These are phyloP conservation scores for Cavenderia fasciculata DNA, from an alignment of 78 protist species.

Conservation along the genomic window DNA sequence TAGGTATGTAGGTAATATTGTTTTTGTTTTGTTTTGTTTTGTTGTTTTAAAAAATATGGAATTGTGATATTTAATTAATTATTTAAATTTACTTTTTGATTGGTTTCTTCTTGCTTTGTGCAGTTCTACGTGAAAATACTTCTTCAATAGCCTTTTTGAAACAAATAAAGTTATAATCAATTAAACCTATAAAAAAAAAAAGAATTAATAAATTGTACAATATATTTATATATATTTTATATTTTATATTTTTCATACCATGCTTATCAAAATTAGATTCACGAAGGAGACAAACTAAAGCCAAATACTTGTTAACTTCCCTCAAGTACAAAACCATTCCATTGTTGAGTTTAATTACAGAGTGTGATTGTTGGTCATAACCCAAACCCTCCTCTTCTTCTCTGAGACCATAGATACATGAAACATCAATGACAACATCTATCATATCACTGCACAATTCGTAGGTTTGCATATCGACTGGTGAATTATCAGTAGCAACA, in stretches of 20 bases:
- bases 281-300: conserved; percentile 92
- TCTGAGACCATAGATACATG: conserved; percentile 93
- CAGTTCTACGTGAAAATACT: conserved; percentile 71
- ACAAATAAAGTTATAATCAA: conserved; percentile 93
- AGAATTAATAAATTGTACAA: no score
- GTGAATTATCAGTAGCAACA: conserved; percentile 95
- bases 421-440: conserved; percentile 95
- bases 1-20: no score
- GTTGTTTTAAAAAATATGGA: no score
- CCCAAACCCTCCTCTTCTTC: conserved; percentile 85
- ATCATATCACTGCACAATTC: conserved; percentile 97
- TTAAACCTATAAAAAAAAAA: conserved; percentile 68
- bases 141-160: conserved; percentile 86
- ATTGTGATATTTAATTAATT: no score
- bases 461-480: conserved; percentile 95
- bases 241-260: conserved; percentile 87
- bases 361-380: conserved; percentile 81
- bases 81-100: no score
- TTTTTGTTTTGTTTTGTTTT: no score
- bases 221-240: no score
- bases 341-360: conserved; percentile 88
- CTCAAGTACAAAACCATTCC: conserved; percentile 88
- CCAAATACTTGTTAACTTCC: conserved; percentile 91
- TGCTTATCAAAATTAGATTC: conserved; percentile 88
- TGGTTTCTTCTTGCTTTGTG: conserved; percentile 9